phyloP scores from a whole-genome alignment of 2,329 filamentous ascomycete species.

The Sarocladium strictum region DNA sequence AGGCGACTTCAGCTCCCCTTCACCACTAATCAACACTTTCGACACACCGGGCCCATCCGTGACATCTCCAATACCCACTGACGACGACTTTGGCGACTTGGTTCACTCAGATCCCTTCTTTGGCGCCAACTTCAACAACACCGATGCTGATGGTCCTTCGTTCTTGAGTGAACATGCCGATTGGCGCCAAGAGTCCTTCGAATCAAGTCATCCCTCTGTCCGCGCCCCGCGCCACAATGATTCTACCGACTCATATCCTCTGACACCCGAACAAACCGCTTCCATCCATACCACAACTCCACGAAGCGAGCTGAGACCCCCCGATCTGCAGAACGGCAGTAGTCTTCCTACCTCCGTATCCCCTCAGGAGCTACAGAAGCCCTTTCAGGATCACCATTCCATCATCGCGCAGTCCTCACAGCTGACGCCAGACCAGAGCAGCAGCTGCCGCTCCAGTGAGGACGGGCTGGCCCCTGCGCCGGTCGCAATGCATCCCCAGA shows the following conservation, averaged over 20 bases:
- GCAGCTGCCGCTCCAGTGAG: slow-evolving; percentile 44
- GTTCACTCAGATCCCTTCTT: slow-evolving; percentile 44
- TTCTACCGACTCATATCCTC: slow-evolving; percentile 30
- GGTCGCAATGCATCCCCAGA: slow-evolving; percentile 38
- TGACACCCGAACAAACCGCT: slow-evolving; percentile 47
- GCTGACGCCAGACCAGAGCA: slow-evolving; percentile 44
- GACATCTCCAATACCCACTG: slow-evolving; percentile 42
- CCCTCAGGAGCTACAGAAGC: slow-evolving; percentile 35
- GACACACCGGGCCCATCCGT: slow-evolving; percentile 34
- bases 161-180: slow-evolving; percentile 34
- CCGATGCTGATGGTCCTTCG: slow-evolving; percentile 34
- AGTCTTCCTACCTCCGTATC: slow-evolving; percentile 31
- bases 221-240: slow-evolving; percentile 16
- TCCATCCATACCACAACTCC: slow-evolving; percentile 41
- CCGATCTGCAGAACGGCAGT: slow-evolving; percentile 17
- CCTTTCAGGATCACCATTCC: slow-evolving; percentile 27
- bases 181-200: slow-evolving; percentile 16
- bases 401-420: slow-evolving; percentile 26
- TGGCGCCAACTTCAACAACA: slow-evolving; percentile 39
- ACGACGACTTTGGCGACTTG: slow-evolving; percentile 43
- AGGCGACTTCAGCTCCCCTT: slow-evolving; percentile 23
- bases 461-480: slow-evolving; percentile 36
- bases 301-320: slow-evolving; percentile 25
- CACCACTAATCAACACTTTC: slow-evolving; percentile 20
- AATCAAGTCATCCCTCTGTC: slow-evolving; percentile 12